These are phyloP conservation scores for Thielaviopsis euricoi DNA, from an alignment of 2,329 filamentous ascomycete genomes.

Conservation along the genomic window DNA sequence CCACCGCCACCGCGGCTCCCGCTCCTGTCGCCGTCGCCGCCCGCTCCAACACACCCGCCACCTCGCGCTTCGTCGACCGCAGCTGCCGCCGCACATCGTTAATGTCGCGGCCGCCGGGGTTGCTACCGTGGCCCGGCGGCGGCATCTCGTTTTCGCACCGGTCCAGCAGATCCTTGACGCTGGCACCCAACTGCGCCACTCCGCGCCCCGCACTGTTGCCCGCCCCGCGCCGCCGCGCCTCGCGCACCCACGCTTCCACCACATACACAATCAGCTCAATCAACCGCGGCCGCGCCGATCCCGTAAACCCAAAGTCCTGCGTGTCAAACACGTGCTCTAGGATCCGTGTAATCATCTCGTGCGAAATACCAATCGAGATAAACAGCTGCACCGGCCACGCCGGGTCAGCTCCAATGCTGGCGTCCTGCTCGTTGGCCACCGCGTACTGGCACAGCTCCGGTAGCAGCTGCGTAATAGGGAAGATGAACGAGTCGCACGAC, in stretches of 20 bases:
- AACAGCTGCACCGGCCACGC: constrained; percentile 42
- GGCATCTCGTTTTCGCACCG: constrained; percentile 31
- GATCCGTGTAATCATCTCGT: constrained; percentile 38
- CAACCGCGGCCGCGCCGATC: constrained; percentile 30
- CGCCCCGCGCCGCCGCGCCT: constrained; percentile 27
- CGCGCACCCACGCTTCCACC: constrained; percentile 32
- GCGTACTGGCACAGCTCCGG: constrained; percentile 48
- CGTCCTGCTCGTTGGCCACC: constrained; percentile 40
- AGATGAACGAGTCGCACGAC: constrained; percentile 48
- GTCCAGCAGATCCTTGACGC: constrained; percentile 33
- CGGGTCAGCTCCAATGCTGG: constrained; percentile 37
- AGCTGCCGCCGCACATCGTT: constrained; percentile 27
- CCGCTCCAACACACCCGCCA: constrained; percentile 28
- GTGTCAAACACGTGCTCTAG: constrained; percentile 41
- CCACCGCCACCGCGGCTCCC: constrained; percentile 15
- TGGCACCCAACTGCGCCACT: constrained; percentile 17
- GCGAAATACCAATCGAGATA: constrained; percentile 36
- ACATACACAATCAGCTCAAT: constrained; percentile 37
- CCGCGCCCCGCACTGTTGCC: constrained; percentile 20
- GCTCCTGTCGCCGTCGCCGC: constrained; percentile 11
- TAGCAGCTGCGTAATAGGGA: constrained; percentile 44
- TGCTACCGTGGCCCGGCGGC: constrained; percentile 23
- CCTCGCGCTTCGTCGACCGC: constrained; percentile 26
- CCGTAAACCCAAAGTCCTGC: constrained; percentile 42
- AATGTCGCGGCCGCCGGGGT: constrained; percentile 29